Conservation (phyloP, 495 filamentous ascomycete genomes). For the Penicillium canescens region DNA sequence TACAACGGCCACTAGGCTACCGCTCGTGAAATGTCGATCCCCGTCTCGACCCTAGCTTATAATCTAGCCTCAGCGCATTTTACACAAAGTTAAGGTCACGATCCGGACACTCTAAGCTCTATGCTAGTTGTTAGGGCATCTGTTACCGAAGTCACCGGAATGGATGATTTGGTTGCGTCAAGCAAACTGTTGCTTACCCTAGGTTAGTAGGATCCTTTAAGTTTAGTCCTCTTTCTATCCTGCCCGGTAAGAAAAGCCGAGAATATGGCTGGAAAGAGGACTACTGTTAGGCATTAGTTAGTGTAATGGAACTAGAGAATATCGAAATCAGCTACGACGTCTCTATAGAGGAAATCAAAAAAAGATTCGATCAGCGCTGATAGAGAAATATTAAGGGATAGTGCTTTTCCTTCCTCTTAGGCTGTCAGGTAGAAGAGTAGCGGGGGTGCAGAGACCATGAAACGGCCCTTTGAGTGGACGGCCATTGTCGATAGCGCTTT, state of each 20-base stretch:
- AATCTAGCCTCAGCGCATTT: conserved; percentile 1
- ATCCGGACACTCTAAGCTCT: background rate
- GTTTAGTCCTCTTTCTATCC: background rate
- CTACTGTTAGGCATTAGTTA: conserved; percentile 1
- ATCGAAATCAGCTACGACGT: background rate
- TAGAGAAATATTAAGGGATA: background rate
- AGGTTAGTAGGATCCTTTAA: background rate
- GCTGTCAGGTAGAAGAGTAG: background rate
- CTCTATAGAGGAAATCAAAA: conserved; percentile 2
- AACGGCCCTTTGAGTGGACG: background rate
- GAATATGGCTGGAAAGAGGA: background rate
- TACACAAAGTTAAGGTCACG: background rate
- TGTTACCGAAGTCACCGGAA: background rate
- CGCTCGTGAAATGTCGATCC: background rate
- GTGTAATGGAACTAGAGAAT: background rate
- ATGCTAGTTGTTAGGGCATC: background rate
- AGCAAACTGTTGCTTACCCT: background rate
- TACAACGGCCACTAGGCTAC: background rate
- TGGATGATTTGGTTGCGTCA: background rate
- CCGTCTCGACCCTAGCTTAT: background rate
- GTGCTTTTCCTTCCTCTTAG: background rate
- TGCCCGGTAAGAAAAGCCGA: background rate
- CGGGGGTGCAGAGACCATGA: background rate
- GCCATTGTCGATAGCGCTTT: background rate
- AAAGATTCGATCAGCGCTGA: background rate